A percentile compares a stretch with the other conserved stretches of the same genome.
Evolutionary conservation across 345 rosid species (phyloP).

Genomic region (Jatropha curcas): DNA sequence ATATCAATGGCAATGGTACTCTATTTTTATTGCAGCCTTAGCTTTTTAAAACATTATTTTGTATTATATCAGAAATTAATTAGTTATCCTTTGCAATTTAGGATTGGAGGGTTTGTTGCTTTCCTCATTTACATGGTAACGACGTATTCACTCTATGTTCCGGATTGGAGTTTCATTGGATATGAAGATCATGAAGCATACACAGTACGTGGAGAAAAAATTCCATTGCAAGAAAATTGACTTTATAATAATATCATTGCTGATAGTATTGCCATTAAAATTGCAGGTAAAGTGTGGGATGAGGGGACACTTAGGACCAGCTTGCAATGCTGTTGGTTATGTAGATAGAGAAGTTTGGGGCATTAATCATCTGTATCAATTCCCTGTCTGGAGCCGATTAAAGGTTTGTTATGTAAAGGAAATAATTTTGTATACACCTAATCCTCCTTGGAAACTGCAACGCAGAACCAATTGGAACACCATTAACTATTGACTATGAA

Average conservation of each 20-base stretch:
- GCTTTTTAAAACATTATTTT: not conserved
- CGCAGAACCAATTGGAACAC: too few relatives aligned
- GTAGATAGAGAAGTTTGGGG: constrained; percentile 67
- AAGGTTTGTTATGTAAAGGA: constrained; percentile 33
- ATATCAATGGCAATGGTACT: constrained; percentile 64
- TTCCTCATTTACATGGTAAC: constrained; percentile 56
- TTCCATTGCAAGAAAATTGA: not conserved
- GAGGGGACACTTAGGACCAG: constrained; percentile 74
- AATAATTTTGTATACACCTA: not conserved
- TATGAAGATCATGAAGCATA: constrained; percentile 17
- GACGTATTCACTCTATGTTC: constrained; percentile 51
- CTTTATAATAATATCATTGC: not conserved
- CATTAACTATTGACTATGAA: too few relatives aligned
- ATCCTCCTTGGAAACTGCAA: not conserved
- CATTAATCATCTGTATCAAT: constrained; percentile 52
- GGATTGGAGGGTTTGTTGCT: constrained; percentile 56
- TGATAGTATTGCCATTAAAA: not conserved
- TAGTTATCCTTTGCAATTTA: constrained; percentile 16
- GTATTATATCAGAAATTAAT: not conserved
- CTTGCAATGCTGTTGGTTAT: constrained; percentile 68
- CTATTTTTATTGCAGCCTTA: not conserved
- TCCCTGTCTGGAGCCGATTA: constrained; percentile 60
- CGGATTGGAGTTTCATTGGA: constrained; percentile 57
- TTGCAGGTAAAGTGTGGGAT: constrained; percentile 67
- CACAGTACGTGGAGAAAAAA: constrained; percentile 29